Evolutionary conservation across 129 eudicot species (phyloP).

Genomic region (Flaveria sonorensis): DNA sequence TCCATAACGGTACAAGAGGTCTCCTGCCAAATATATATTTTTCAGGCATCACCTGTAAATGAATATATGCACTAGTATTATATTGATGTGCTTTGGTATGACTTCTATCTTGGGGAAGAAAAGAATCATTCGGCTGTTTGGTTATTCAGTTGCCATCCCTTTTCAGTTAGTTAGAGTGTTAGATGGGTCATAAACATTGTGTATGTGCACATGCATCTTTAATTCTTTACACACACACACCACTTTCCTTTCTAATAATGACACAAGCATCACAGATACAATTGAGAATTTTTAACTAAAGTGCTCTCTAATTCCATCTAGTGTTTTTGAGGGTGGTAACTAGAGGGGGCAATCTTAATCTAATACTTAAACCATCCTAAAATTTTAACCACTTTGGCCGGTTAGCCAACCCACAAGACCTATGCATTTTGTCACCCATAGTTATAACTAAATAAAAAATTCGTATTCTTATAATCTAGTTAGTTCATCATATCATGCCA

Average conservation of each 20-base stretch:
- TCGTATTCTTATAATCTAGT: not conserved
- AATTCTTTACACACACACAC: not conserved
- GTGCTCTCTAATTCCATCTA: not conserved
- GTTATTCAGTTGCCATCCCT: not conserved
- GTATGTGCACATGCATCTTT: not conserved
- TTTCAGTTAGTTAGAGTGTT: not conserved
- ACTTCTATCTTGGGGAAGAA: slow-evolving; percentile 25
- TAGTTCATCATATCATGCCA: not conserved
- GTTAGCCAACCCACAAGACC: not conserved
- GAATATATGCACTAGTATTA: slow-evolving; percentile 6
- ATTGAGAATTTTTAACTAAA: too few species aligned
- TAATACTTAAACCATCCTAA: not conserved
- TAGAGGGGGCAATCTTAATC: not conserved
- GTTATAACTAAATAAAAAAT: not conserved
- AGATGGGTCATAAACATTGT: not conserved
- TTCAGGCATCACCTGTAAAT: slow-evolving; percentile 92
- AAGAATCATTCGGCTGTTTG: not conserved
- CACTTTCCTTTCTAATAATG: too few species aligned
- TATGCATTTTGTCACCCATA: not conserved
- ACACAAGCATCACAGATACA: too few species aligned
- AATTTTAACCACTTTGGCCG: not conserved
- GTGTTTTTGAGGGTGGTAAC: not conserved
- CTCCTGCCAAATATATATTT: slow-evolving; percentile 67
- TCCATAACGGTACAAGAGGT: slow-evolving; percentile 76
- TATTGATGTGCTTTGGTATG: not conserved